Percentiles rank a stretch among this genome's conserved stretches.
Conservation (phyloP, 2,329 filamentous ascomycete genomes). For the Pestalotiopsis sp. region DNA sequence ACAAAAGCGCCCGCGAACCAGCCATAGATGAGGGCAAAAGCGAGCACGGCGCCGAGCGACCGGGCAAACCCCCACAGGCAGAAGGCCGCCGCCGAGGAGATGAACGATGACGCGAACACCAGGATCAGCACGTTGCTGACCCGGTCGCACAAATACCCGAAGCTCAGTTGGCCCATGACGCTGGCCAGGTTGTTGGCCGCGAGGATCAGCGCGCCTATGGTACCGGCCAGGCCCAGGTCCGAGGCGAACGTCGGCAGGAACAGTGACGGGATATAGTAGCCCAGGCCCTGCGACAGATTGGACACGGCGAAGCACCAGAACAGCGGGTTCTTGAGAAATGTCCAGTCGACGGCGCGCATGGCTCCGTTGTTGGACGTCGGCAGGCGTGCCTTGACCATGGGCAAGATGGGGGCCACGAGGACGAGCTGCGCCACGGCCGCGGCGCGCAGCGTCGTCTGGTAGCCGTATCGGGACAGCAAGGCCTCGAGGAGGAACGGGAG, state of each 20-base stretch:
- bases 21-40: constrained; percentile 66
- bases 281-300: constrained; percentile 61
- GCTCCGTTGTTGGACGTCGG: constrained; percentile 43
- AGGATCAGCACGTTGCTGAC: constrained; percentile 39
- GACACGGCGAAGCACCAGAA: constrained; percentile 62
- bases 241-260: constrained; percentile 9
- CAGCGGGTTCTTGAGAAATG: constrained; percentile 54
- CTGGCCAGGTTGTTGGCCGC: constrained; percentile 38
- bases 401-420: constrained; percentile 57
- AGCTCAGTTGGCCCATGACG: constrained; percentile 58
- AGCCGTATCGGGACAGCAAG: constrained; percentile 54
- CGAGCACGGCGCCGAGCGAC: constrained; percentile 54
- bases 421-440: constrained; percentile 55
- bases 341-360: constrained; percentile 39
- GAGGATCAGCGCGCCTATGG: constrained; percentile 9
- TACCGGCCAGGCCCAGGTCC: neutral
- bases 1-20: constrained; percentile 68
- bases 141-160: constrained; percentile 61
- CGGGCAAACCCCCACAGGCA: constrained; percentile 65
- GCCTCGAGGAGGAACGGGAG: constrained; percentile 56
- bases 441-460: constrained; percentile 55
- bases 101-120: neutral
- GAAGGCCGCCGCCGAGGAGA: constrained; percentile 55
- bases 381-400: constrained; percentile 59
- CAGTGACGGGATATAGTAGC: constrained; percentile 46